These are phyloP conservation scores for Chalciporus piperatus DNA, from an alignment of 768 basidiomycete genomes.

Conservation along the genomic window DNA sequence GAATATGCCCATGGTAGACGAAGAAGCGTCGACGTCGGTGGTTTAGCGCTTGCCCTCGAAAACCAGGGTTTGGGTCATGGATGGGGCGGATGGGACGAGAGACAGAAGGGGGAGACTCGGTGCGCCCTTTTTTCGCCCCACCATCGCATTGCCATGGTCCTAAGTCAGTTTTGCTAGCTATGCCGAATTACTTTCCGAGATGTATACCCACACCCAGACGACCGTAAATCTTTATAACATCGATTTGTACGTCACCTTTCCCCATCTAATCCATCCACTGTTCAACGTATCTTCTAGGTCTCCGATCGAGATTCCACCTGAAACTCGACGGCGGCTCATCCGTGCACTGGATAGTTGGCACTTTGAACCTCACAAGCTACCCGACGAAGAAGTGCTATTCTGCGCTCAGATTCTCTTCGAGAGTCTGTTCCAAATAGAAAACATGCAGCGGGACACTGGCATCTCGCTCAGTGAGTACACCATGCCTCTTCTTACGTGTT, in stretches of 20 bases:
- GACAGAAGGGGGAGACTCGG: slow-evolving; percentile 46
- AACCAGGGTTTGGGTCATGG: slow-evolving; percentile 64
- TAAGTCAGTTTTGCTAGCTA: slow-evolving; percentile 42
- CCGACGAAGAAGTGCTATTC: slow-evolving; percentile 76
- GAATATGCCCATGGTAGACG: slow-evolving; percentile 41
- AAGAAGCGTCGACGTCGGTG: slow-evolving; percentile 87
- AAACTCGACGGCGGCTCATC: slow-evolving; percentile 63
- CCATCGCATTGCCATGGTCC: not conserved
- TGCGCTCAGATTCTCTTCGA: slow-evolving; percentile 89
- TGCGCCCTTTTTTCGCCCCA: slow-evolving; percentile 32
- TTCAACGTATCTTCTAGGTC: slow-evolving; percentile 36
- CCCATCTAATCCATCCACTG: not conserved
- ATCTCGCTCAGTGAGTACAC: slow-evolving; percentile 54
- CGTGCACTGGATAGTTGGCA: slow-evolving; percentile 73
- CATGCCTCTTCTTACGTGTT: slow-evolving; percentile 18
- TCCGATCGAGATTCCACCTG: slow-evolving; percentile 45
- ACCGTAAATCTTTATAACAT: slow-evolving; percentile 56
- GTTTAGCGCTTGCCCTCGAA: slow-evolving; percentile 74
- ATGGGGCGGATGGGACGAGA: slow-evolving; percentile 61
- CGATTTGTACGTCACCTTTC: slow-evolving; percentile 20
- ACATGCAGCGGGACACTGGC: slow-evolving; percentile 57
- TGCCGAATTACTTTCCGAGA: slow-evolving; percentile 81
- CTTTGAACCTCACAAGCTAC: slow-evolving; percentile 85
- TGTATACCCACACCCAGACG: slow-evolving; percentile 76
- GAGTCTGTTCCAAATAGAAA: slow-evolving; percentile 74